These are phyloP conservation scores for sorghum (Sorghum bicolor) DNA, from an alignment of 176 grass and related monocot genomes.

Conservation along the genomic window Sorghum_bicolor_NCBIv3 NC_012872.2:8037001-8037500, in stretches of 20 bases:
- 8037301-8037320: neutral
- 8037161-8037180: conserved; percentile 3
- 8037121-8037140: neutral
- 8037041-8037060: neutral
- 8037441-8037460: neutral
- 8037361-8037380: neutral
- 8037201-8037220: conserved; percentile 1
- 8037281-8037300: neutral
- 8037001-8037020: neutral
- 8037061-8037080: neutral
- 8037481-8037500: too few relatives aligned
- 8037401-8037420: neutral
- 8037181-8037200: neutral
- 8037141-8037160: neutral
- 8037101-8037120: neutral
- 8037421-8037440: neutral
- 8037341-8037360: neutral
- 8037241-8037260: neutral
- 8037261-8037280: neutral
- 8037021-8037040: neutral
- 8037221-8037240: neutral
- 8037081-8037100: neutral
- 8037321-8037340: neutral
- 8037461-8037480: neutral
- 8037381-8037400: neutral